Base-by-base conservation (phyloP, 2,329 filamentous ascomycete species). In the Aspergillus brasiliensis region DNA sequence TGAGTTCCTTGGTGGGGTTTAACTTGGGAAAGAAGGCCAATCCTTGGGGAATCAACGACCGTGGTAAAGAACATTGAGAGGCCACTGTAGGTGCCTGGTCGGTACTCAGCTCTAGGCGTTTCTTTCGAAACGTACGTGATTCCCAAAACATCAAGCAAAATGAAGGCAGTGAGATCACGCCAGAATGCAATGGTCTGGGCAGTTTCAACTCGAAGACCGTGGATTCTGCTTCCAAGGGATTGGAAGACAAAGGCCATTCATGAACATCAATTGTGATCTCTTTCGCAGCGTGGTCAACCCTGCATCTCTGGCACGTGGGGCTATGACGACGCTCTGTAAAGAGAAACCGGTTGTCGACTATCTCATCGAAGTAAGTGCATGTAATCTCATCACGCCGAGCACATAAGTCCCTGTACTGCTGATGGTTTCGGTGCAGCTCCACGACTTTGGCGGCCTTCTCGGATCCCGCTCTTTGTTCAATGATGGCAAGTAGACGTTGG, bases 191-290 rank as follows among this genome's bases (percentile, higher is more conserved):
- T 0, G 67, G 27, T 0, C 21, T 4, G 0, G 84, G 84, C 0
- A 78, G 62, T 0, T 64, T 54, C 0, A 87, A 70, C 62, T 88
- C 85, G 52, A 88, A 88, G 0, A 87, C 74, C 0, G 78, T 76
- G 0, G 82, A 74, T 58, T 82, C 80, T 0, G 76, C 75, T 10
- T 75, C 27, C 0, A 60, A 5, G 0, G 46, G 0, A 0, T 75
- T 15, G 0, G 44, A 28, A 0, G 84, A 80, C 0, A 88, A 71
- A 0, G 86, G 85, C 84, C 84, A 87, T 65, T 88, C 86, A 62
- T 85, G 76, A 8, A 84, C 67, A 0, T 44, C 0, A 7, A 89
- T 86, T 0, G 25, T 38, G 0, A 88, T 58, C 0, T 3, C 2
- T 0, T 74, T 48, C 0, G 83, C 83, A n/a, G 69, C 1, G 0